Base-by-base conservation (phyloP, 768 basidiomycete genomes). In the Postia placenta region DNA sequence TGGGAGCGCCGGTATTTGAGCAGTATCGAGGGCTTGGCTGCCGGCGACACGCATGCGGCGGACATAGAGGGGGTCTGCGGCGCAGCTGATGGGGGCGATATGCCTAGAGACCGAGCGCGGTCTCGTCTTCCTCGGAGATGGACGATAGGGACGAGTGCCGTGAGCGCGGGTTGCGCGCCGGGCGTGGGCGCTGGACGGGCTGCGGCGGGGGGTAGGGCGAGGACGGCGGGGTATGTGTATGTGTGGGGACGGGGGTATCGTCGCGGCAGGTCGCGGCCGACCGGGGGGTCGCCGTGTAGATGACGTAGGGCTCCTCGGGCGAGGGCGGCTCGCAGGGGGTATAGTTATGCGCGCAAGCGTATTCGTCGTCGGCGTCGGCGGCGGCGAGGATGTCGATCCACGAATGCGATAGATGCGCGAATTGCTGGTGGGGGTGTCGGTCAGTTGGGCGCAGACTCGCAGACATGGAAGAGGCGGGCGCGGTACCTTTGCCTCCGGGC, bases 91-190 rank as follows among this genome's bases (percentile, higher is more conserved):
- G 19, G 38, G 19, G 9, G 45, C 4, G 30, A 19, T 6, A n/a
- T 20, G 27, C 17, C 26, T 47, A 47, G 22, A 28, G 25, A 30
- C 46, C 37, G 12, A 27, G 46, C 35, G 46, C 35, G 22, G 27
- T 19, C 53, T 58, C 57, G 28, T 58, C 57, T 37, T 58, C 57
- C 48, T 58, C 57, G 43, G 52, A 56, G 38, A 58, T 58, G 28
- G 57, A 58, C 39, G 57, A 58, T 44, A 58, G 52, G 14, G 57
- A 58, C 25, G 57, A 58, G 50, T 56, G 57, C 37, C 57, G 52
- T 36, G 57, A 58, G 44, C 54, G 57, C 36, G 56, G 56, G 47
- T 50, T 33, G 38, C 24, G 5, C 17, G 44, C 4, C 15, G 36
- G 38, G n/a, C 47, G 25, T 4, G 45, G 54, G 9, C 44, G 52